A percentile compares a stretch with the other conserved stretches of the same genome.
phyloP scores from a whole-genome alignment of 345 rosid genomes.

The Durio zibethinus region DNA sequence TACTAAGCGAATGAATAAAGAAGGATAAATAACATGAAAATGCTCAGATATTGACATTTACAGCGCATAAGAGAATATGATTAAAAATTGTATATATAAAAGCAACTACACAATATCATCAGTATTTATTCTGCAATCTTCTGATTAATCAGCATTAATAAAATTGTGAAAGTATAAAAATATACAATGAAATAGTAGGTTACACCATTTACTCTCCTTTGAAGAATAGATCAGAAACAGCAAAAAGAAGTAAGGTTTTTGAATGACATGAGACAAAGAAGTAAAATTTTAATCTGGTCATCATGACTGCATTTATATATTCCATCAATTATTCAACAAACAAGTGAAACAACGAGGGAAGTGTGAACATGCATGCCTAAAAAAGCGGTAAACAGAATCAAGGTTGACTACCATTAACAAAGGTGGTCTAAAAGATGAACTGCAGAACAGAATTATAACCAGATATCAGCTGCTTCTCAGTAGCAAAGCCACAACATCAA shows the following conservation, averaged over 20 bases:
- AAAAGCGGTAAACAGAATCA: background rate
- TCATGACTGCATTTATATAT: background rate
- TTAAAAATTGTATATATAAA: slow-evolving; percentile 1
- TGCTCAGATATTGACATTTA: background rate
- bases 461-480: background rate
- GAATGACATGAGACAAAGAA: background rate
- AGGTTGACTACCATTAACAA: background rate
- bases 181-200: background rate
- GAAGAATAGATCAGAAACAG: background rate
- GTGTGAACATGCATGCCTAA: background rate
- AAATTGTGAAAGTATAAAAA: background rate
- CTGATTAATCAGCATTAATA: background rate
- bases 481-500: background rate
- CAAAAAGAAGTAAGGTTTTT: background rate
- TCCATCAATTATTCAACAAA: background rate
- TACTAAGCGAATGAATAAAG: background rate
- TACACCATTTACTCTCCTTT: background rate
- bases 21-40: slow-evolving; percentile 3
- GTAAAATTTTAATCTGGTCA: background rate
- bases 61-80: background rate
- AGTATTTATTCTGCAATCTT: background rate
- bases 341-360: background rate
- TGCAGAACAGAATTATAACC: background rate
- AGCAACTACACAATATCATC: background rate
- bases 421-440: background rate